phyloP scores from a whole-genome alignment of 2,329 filamentous ascomycete genomes.

The Chrysosporium queenslandicum region DNA sequence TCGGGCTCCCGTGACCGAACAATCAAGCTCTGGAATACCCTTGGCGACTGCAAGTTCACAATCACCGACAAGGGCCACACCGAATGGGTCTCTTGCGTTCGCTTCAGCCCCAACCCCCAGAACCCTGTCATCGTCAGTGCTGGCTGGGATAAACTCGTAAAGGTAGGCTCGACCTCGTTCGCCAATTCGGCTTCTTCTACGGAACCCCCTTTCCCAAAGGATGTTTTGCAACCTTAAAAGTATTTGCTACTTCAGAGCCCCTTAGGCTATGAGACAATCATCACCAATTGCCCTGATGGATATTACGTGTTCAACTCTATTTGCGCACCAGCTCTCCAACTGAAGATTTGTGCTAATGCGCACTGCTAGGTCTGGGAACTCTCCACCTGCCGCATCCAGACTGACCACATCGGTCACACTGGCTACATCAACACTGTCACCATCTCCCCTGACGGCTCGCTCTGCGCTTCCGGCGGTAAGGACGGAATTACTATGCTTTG shows the following conservation, averaged over 20 bases:
- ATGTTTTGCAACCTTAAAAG: constrained; percentile 80
- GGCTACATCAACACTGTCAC: constrained; percentile 99
- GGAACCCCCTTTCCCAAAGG: constrained; percentile 54
- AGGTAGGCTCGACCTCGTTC: constrained; percentile 55
- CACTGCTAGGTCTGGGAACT: constrained; percentile 86
- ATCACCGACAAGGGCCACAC: constrained; percentile 99
- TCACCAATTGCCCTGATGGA: constrained; percentile 55
- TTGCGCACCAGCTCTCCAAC: neutral
- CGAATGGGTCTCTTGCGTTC: constrained; percentile 98
- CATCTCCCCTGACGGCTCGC: constrained; percentile 97
- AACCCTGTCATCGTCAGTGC: constrained; percentile 98
- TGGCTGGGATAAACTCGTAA: constrained; percentile 99
- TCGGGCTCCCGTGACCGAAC: constrained; percentile 95
- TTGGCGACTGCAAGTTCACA: constrained; percentile 99
- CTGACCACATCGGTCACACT: constrained; percentile 98
- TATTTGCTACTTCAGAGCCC: constrained; percentile 99
- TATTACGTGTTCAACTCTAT: constrained; percentile 6
- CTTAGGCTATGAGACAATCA: constrained; percentile 91
- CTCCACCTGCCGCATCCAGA: constrained; percentile 98
- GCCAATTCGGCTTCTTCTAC: neutral
- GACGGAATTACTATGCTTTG: constrained; percentile 99
- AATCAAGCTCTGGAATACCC: constrained; percentile 99
- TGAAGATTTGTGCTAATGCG: constrained; percentile 22
- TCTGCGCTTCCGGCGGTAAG: constrained; percentile 98
- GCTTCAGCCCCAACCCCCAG: constrained; percentile 99